phyloP scores from a whole-genome alignment of 2,329 filamentous ascomycete genomes.

The Orbilia quercus region DNA sequence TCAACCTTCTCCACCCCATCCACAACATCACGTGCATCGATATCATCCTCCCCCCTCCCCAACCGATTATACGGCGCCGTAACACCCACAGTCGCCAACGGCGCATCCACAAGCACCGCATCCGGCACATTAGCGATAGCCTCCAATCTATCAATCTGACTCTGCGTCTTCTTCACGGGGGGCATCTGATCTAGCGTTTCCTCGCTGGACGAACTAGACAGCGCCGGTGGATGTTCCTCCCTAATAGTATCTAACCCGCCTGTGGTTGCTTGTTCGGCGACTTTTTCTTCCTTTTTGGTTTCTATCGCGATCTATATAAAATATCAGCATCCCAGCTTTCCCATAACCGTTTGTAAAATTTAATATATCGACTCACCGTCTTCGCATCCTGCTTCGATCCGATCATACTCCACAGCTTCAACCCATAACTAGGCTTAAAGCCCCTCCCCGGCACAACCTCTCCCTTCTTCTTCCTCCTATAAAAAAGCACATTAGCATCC shows the following conservation, averaged over 20 bases:
- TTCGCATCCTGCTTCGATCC: conserved; percentile 87
- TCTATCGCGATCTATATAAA: conserved; percentile 33
- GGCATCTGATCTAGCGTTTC: not conserved
- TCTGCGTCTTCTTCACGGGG: conserved; percentile 27
- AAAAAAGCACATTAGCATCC: conserved; percentile 65
- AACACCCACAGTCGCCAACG: conserved; percentile 25
- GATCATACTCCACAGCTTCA: conserved; percentile 87
- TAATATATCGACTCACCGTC: conserved; percentile 67
- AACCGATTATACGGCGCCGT: conserved; percentile 33
- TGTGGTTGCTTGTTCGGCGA: not conserved
- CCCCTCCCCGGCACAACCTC: conserved; percentile 34
- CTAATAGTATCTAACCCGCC: not conserved
- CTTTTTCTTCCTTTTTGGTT: conserved; percentile 28
- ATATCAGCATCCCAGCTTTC: no score
- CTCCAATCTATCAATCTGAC: conserved; percentile 42
- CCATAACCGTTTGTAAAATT: no score
- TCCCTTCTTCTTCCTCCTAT: conserved; percentile 38
- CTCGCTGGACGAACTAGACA: conserved; percentile 21
- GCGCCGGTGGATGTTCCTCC: conserved; percentile 1
- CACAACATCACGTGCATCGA: no score
- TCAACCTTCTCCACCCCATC: not conserved
- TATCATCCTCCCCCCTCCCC: conserved; percentile 11
- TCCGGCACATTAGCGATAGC: conserved; percentile 36
- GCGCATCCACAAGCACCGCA: conserved; percentile 31
- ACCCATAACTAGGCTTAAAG: conserved; percentile 71